phyloP scores from a whole-genome alignment of 73 alveolate species.

The Paramecium sexaurelia region DNA sequence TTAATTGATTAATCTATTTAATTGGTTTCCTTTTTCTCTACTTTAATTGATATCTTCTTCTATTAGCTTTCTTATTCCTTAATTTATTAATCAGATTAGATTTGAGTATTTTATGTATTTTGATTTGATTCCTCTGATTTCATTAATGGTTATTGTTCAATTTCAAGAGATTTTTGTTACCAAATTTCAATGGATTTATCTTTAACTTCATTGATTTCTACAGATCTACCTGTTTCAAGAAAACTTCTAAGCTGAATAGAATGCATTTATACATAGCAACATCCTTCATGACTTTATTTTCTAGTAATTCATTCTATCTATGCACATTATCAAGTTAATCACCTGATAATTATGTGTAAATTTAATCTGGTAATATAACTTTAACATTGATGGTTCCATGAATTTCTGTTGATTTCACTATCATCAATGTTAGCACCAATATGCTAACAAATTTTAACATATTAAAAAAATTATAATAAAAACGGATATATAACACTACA shows the following conservation, averaged over 20 bases:
- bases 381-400: slow-evolving; percentile 33
- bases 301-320: background rate
- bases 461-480: slow-evolving; percentile 1
- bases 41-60: slow-evolving; percentile 12
- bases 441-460: slow-evolving; percentile 20
- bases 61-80: background rate
- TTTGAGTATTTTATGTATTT: background rate
- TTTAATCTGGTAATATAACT: background rate
- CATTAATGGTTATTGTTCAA: background rate
- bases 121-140: background rate
- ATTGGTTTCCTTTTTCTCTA: background rate
- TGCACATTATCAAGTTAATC: background rate
- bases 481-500: slow-evolving; percentile 30
- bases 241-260: slow-evolving; percentile 39
- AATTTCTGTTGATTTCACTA: slow-evolving; percentile 22
- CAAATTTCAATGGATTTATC: slow-evolving; percentile 11
- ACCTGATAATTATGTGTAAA: background rate
- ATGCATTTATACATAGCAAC: slow-evolving; percentile 33
- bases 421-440: slow-evolving; percentile 10
- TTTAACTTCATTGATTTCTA: background rate
- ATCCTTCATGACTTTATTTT: background rate
- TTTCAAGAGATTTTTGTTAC: slow-evolving; percentile 1
- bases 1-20: background rate
- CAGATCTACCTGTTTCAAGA: slow-evolving; percentile 4
- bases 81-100: background rate